Percentiles rank a stretch among this genome's conserved stretches.
These are phyloP conservation scores for Chaetomium globosum DNA, from an alignment of 2,329 filamentous ascomycete species.

Conservation along the genomic window DNA sequence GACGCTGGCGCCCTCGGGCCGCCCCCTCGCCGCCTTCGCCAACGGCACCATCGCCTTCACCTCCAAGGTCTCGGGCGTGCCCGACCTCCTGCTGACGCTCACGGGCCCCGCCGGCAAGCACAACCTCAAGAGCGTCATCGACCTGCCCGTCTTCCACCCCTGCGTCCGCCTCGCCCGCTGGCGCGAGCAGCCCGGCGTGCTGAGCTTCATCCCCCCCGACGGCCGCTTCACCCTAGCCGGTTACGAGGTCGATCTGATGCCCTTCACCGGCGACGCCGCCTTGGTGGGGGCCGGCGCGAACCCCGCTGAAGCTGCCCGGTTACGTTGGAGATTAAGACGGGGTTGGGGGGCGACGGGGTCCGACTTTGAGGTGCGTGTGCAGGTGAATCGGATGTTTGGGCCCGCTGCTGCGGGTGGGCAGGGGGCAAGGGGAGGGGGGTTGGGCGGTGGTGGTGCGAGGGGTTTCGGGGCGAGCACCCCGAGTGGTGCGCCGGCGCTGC, in stretches of 20 bases:
- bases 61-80: conserved; percentile 89
- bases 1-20: conserved; percentile 85
- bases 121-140: conserved; percentile 72
- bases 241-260: conserved; percentile 90
- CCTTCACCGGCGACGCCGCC: conserved; percentile 59
- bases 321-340: conserved; percentile 77
- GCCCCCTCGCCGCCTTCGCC: conserved; percentile 81
- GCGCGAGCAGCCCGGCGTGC: conserved; percentile 83
- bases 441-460: conserved; percentile 45
- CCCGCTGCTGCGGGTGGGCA: conserved; percentile 39
- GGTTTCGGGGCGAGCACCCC: conserved; percentile 52
- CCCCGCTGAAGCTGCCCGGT: conserved; percentile 80
- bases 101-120: conserved; percentile 80
- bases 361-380: conserved; percentile 86
- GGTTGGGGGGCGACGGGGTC: conserved; percentile 73
- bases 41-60: conserved; percentile 95
- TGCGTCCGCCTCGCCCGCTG: conserved; percentile 89
- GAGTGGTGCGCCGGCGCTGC: conserved; percentile 63
- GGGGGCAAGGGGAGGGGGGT: conserved; percentile 26
- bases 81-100: conserved; percentile 81
- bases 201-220: conserved; percentile 96
- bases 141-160: conserved; percentile 92
- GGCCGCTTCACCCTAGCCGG: conserved; percentile 90
- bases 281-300: conserved; percentile 39
- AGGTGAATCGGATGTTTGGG: conserved; percentile 67